These are phyloP conservation scores for Craspedostauros australis DNA, from an alignment of 108 stramenopile species.

Conservation along the genomic window DNA sequence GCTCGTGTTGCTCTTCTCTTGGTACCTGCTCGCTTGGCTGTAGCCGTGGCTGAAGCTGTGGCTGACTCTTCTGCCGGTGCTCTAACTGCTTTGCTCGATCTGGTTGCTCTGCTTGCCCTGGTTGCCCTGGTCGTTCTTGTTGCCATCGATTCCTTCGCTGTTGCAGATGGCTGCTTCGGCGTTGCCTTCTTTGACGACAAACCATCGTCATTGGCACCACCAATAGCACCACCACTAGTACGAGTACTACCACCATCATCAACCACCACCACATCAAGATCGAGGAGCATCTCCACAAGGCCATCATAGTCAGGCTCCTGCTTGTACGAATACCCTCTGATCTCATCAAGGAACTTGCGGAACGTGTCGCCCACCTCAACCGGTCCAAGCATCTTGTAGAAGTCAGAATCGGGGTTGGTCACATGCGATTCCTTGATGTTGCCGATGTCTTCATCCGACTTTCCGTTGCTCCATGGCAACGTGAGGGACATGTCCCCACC, in stretches of 20 bases:
- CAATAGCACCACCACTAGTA: no score
- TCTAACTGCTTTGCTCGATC: neutral
- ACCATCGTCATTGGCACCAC: no score
- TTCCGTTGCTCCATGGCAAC: slow-evolving; percentile 67
- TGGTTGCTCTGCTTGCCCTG: neutral
- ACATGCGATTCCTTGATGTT: slow-evolving; percentile 46
- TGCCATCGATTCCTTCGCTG: no score
- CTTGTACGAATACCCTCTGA: slow-evolving; percentile 46
- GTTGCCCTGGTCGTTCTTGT: no score
- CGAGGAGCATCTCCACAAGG: slow-evolving; percentile 16
- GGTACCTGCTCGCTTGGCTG: neutral
- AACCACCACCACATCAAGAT: slow-evolving; percentile 10
- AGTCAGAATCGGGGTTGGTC: slow-evolving; percentile 37
- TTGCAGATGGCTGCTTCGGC: no score
- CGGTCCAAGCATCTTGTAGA: slow-evolving; percentile 29
- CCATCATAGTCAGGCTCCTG: slow-evolving; percentile 58
- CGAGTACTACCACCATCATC: no score
- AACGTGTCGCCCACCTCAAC: slow-evolving; percentile 10
- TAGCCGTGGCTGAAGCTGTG: neutral
- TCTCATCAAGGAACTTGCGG: slow-evolving; percentile 29
- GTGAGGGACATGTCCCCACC: slow-evolving; percentile 11
- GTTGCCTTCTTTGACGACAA: no score
- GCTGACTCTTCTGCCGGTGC: neutral
- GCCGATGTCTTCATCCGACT: slow-evolving; percentile 55
- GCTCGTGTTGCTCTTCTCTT: slow-evolving; percentile 3